Evolutionary conservation across 2,329 filamentous ascomycete genomes (phyloP).

Genomic region (Pezicula radicicola): DNA sequence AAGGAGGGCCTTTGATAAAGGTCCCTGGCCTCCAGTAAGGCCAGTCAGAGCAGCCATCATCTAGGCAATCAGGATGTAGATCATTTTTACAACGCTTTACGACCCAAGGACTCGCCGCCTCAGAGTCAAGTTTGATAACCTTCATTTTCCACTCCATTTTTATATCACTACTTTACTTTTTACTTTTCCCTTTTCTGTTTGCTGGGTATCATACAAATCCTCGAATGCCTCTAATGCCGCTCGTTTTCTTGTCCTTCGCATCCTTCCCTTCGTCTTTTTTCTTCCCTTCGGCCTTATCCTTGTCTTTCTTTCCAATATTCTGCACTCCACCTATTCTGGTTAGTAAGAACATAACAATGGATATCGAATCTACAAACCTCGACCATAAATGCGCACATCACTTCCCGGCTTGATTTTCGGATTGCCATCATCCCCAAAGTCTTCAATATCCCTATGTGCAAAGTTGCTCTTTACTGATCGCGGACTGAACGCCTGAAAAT

Average conservation of each 20-base stretch:
- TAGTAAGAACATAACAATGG: background rate
- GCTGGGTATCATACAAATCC: background rate
- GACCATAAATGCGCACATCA: constrained; percentile 49
- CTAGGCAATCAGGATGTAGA: no score
- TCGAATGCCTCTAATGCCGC: background rate
- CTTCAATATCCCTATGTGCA: background rate
- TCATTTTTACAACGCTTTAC: no score
- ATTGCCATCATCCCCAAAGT: constrained; percentile 36
- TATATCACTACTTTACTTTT: no score
- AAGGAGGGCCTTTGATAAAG: no score
- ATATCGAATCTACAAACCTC: constrained; percentile 40
- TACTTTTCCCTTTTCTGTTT: no score
- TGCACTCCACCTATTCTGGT: constrained; percentile 39
- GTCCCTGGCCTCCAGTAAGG: no score
- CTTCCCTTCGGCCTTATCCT: constrained; percentile 22
- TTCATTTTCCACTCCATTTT: no score
- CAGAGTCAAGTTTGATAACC: no score
- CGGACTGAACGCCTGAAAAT: background rate
- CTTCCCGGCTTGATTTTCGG: constrained; percentile 43
- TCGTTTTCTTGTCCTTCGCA: background rate
- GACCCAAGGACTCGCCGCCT: no score
- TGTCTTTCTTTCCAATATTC: constrained; percentile 47
- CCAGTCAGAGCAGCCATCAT: no score
- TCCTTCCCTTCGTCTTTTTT: constrained; percentile 3
- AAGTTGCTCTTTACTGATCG: background rate